These are phyloP conservation scores for Hydnomerulius pinastri DNA, from an alignment of 768 basidiomycete genomes.

Conservation along the genomic window DNA sequence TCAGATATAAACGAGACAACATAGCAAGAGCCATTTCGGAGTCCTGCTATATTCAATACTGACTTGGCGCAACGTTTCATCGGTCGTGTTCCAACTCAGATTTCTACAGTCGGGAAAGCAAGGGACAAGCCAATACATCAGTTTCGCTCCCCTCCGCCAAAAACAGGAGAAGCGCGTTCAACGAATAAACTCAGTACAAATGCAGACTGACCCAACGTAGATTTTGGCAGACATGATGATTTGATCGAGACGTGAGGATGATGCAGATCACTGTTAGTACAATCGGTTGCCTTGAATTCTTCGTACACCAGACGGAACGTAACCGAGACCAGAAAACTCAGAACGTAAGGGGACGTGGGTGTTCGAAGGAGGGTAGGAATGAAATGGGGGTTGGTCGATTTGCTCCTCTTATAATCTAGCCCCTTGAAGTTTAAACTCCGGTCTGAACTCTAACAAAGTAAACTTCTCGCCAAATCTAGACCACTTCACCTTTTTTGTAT, in stretches of 20 bases:
- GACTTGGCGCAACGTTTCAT: constrained; percentile 87
- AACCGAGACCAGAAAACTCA: constrained; percentile 57
- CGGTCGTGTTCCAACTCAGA: constrained; percentile 95
- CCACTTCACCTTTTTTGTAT: constrained; percentile 22
- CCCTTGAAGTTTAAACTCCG: constrained; percentile 52
- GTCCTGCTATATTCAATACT: constrained; percentile 54
- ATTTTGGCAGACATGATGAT: constrained; percentile 77
- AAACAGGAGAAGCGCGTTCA: constrained; percentile 47
- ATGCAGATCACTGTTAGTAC: constrained; percentile 43
- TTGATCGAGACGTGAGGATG: constrained; percentile 20
- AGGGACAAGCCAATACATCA: constrained; percentile 49
- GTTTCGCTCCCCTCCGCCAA: constrained; percentile 48
- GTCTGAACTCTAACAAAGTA: constrained; percentile 28
- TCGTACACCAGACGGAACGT: constrained; percentile 54
- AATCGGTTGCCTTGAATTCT: constrained; percentile 50
- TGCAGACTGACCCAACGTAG: constrained; percentile 91
- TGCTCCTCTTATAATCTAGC: constrained; percentile 44
- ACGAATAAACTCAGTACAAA: constrained; percentile 48
- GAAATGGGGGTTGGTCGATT: constrained; percentile 31
- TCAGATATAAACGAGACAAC: constrained; percentile 46
- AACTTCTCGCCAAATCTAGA: constrained; percentile 20
- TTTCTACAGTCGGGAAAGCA: constrained; percentile 67
- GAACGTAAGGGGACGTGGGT: constrained; percentile 49
- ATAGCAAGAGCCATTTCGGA: constrained; percentile 33
- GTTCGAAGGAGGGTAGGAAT: constrained; percentile 45